Conservation (phyloP, 306 rosid genomes). For the Inga laurina region DNA sequence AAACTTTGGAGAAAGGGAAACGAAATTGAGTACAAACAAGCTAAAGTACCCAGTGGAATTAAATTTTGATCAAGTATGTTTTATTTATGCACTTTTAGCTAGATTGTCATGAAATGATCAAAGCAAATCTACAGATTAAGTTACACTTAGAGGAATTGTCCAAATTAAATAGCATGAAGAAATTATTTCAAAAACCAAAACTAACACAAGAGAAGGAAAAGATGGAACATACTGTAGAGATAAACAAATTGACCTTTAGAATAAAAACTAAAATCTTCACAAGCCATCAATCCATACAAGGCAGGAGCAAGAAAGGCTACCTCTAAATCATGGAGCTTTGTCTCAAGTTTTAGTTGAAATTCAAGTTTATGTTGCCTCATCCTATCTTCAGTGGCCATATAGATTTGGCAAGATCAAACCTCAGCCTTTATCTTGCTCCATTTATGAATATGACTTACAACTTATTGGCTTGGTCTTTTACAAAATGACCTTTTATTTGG, state of each 20-base stretch:
- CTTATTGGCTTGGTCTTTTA: constrained; percentile 69
- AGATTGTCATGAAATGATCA: not conserved
- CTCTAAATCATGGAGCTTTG: constrained; percentile 87
- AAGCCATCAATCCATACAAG: constrained; percentile 11
- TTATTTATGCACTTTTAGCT: not conserved
- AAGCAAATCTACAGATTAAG: not conserved
- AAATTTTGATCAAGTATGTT: not conserved
- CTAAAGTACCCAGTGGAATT: not conserved
- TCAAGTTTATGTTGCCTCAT: constrained; percentile 74
- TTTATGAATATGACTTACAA: constrained; percentile 74
- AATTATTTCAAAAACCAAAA: not conserved
- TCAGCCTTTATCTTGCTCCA: constrained; percentile 86
- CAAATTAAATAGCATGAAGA: not conserved
- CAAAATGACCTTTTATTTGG: constrained; percentile 53
- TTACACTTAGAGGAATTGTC: not conserved
- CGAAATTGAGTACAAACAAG: constrained; percentile 20
- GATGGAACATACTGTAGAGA: not conserved
- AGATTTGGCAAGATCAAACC: constrained; percentile 74
- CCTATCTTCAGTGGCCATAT: constrained; percentile 90
- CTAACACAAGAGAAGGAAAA: too few species aligned
- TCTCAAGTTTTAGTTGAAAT: constrained; percentile 89
- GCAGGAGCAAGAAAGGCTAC: constrained; percentile 44
- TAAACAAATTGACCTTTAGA: not conserved
- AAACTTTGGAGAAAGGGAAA: constrained; percentile 30
- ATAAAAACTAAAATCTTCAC: not conserved